Evolutionary conservation across 140 eudicot genomes (phyloP).

Genomic region (Flaveria floridana): DNA sequence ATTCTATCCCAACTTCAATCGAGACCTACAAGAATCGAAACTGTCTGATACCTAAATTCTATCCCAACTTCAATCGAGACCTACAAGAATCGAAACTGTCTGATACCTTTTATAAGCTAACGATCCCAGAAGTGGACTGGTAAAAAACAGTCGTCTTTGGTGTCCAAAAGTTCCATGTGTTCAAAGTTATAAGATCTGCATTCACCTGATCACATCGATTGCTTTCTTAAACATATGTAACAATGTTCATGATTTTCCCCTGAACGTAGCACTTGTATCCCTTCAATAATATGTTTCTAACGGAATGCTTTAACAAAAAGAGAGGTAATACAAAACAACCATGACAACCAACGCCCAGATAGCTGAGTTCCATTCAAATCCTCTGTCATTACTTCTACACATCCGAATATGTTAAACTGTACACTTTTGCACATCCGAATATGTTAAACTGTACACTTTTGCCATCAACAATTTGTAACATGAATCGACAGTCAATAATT

Average conservation of each 20-base stretch:
- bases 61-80: conserved; percentile 5
- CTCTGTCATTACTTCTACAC: background rate
- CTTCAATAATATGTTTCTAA: conserved; percentile 19
- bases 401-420: background rate
- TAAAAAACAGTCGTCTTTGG: conserved; percentile 6
- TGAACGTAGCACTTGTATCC: background rate
- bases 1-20: conserved; percentile 5
- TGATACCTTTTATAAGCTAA: background rate
- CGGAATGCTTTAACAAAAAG: conserved; percentile 18
- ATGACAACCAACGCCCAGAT: background rate
- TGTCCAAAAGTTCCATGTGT: conserved; percentile 9
- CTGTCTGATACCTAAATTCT: background rate
- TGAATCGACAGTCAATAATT: background rate
- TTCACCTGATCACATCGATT: background rate
- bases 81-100: conserved; percentile 12
- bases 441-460: background rate
- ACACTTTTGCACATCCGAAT: background rate
- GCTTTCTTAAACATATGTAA: conserved; percentile 25
- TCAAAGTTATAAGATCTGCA: conserved; percentile 6
- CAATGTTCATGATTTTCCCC: conserved; percentile 14
- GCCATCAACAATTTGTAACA: conserved; percentile 1
- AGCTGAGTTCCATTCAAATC: background rate
- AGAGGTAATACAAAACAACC: conserved; percentile 6
- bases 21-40: conserved; percentile 13
- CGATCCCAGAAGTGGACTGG: conserved; percentile 11